Percentiles rank a stretch among this genome's conserved stretches.
Conservation (phyloP, 2,329 filamentous ascomycete species). For the Aspergillus oerlinghausenensis region DNA sequence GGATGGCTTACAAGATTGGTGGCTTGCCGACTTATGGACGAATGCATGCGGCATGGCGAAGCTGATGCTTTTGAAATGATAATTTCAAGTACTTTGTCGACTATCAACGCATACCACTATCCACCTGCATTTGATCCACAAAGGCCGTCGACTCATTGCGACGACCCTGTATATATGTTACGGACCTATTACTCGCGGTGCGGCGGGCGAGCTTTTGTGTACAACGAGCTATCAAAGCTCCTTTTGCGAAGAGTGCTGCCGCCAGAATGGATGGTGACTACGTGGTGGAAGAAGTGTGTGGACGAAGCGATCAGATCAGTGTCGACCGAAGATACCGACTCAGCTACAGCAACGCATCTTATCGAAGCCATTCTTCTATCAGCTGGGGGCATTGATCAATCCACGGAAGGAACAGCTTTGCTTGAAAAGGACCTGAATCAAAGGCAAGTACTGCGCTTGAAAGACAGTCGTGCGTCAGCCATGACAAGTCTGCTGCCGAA, state of each 20-base stretch:
- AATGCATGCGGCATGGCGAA: conserved; percentile 26
- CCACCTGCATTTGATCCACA: conserved; percentile 24
- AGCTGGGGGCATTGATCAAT: conserved; percentile 18
- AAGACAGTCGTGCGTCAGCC: conserved; percentile 17
- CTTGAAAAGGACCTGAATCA: not conserved
- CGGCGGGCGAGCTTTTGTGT: conserved; percentile 25
- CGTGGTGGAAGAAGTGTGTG: conserved; percentile 33
- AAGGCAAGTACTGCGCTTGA: conserved; percentile 1
- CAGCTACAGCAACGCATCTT: conserved; percentile 25
- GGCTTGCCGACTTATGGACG: conserved; percentile 29
- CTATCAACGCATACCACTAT: conserved; percentile 24
- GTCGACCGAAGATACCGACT: conserved; percentile 31
- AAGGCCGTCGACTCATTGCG: conserved; percentile 11
- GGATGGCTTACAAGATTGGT: conserved; percentile 32
- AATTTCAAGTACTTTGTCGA: conserved; percentile 29
- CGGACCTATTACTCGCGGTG: conserved; percentile 24
- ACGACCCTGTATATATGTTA: conserved; percentile 29
- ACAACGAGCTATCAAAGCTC: conserved; percentile 32
- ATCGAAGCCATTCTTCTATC: conserved; percentile 32
- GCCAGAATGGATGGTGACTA: conserved; percentile 40
- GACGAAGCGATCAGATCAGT: conserved; percentile 34
- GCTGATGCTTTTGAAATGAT: conserved; percentile 35
- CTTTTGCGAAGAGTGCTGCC: conserved; percentile 29
- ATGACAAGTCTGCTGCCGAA: conserved; percentile 2
- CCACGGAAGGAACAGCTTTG: not conserved